phyloP scores from a whole-genome alignment of 805 yeast genomes.

The Metschnikowia sp. region DNA sequence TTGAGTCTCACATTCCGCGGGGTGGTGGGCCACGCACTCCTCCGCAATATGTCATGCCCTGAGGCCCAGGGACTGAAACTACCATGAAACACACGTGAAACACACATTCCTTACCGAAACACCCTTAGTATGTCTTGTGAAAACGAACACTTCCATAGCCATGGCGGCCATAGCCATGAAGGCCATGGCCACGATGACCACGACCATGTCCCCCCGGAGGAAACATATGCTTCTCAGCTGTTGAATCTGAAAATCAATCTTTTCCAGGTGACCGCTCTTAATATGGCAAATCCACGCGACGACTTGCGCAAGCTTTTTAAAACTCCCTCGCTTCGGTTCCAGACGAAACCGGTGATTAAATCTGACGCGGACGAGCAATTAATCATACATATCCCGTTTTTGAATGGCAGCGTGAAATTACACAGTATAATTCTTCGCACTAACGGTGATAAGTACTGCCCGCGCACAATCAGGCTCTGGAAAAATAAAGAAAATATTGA shows the following conservation, averaged over 20 bases:
- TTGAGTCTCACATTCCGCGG: no score
- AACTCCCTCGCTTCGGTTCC: conserved; percentile 45
- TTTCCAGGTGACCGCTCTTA: conserved; percentile 58
- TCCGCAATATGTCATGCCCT: no score
- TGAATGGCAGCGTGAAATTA: conserved; percentile 64
- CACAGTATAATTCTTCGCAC: conserved; percentile 72
- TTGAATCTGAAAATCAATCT: conserved; percentile 59
- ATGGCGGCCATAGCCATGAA: conserved; percentile 7
- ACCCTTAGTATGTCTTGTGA: conserved; percentile 11
- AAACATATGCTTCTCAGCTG: conserved; percentile 69
- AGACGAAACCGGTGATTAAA: conserved; percentile 45
- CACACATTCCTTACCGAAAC: background rate
- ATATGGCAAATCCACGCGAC: conserved; percentile 50
- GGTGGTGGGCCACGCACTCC: no score
- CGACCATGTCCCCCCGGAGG: conserved; percentile 54
- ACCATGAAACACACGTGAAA: conserved; percentile 1
- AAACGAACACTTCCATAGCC: conserved; percentile 11
- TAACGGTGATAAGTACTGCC: conserved; percentile 61
- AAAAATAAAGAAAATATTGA: conserved; percentile 71
- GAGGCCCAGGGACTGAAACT: no score
- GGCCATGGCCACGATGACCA: conserved; percentile 29
- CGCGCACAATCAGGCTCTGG: conserved; percentile 63
- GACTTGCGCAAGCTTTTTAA: conserved; percentile 56
- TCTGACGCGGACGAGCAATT: conserved; percentile 83
- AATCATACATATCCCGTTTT: conserved; percentile 73